phyloP scores from a whole-genome alignment of 495 filamentous ascomycete species.

The Trichoderma parareesei region DNA sequence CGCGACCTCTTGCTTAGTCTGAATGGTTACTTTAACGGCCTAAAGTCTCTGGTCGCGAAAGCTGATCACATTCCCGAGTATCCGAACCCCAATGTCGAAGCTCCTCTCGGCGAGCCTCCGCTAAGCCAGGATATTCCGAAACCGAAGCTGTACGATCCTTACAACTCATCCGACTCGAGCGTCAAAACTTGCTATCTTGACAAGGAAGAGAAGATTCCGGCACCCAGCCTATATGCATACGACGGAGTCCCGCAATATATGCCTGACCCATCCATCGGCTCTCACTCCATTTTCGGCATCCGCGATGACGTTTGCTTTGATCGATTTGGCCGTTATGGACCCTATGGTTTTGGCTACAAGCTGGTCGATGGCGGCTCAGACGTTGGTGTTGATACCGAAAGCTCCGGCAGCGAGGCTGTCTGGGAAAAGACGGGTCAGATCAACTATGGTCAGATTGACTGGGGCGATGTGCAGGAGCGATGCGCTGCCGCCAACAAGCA shows the following conservation, averaged over 20 bases:
- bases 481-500: conserved; percentile 61
- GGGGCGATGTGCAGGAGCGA: conserved; percentile 65
- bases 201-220: conserved; percentile 45
- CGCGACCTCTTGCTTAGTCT: conserved; percentile 30
- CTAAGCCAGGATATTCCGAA: conserved; percentile 32
- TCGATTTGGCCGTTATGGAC: conserved; percentile 78
- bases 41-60: conserved; percentile 58
- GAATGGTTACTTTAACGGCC: conserved; percentile 71
- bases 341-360: conserved; percentile 84
- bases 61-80: conserved; percentile 66
- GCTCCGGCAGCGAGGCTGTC: conserved; percentile 57
- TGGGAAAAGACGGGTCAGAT: conserved; percentile 64
- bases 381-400: conserved; percentile 67
- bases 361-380: conserved; percentile 67
- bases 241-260: conserved; percentile 67
- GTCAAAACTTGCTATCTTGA: conserved; percentile 73
- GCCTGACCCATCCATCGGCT: conserved; percentile 74
- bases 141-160: conserved; percentile 59
- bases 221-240: conserved; percentile 62
- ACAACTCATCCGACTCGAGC: conserved; percentile 51
- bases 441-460: conserved; percentile 64
- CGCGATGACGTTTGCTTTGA: conserved; percentile 89
- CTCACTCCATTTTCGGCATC: conserved; percentile 66
- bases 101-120: conserved; percentile 19
- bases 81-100: conserved; percentile 40